Conservation (phyloP, 2,329 filamentous ascomycete species). For the Alternaria gaisen region DNA sequence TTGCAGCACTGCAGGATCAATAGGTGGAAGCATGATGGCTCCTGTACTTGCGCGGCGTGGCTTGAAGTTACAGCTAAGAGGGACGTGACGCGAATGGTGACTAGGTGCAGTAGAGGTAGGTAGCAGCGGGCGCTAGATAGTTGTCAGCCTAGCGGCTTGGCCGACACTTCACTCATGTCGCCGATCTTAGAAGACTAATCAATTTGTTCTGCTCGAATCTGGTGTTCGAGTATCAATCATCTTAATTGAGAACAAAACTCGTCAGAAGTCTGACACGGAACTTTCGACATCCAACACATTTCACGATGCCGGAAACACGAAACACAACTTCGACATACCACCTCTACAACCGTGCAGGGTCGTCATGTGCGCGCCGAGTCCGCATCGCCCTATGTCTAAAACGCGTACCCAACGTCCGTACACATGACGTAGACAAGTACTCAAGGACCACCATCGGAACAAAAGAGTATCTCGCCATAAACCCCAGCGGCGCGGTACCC, state of each 20-base stretch:
- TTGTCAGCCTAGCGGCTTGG: conserved; percentile 15
- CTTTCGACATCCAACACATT: not conserved
- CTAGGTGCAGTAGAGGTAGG: conserved; percentile 9
- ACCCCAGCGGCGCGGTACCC: conserved; percentile 52
- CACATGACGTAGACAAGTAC: conserved; percentile 64
- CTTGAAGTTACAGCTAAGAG: not conserved
- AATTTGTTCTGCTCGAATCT: not conserved
- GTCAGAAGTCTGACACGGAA: not conserved
- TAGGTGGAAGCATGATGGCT: conserved; percentile 53
- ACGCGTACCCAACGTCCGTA: conserved; percentile 47
- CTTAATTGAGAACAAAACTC: not conserved
- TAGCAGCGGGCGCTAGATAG: conserved; percentile 8
- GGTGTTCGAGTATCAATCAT: too few species aligned
- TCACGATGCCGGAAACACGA: not conserved
- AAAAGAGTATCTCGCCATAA: conserved; percentile 64
- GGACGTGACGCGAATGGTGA: not conserved
- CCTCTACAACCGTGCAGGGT: conserved; percentile 69
- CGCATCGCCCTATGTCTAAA: conserved; percentile 69
- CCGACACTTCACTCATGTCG: not conserved
- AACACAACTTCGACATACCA: conserved; percentile 24
- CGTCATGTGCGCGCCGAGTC: conserved; percentile 69
- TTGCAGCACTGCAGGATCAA: conserved; percentile 48
- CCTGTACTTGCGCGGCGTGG: not conserved
- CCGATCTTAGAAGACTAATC: not conserved
- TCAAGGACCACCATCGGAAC: conserved; percentile 54